Conservation (phyloP, 257 asterid species). For the Ophiorrhiza pumila region DNA sequence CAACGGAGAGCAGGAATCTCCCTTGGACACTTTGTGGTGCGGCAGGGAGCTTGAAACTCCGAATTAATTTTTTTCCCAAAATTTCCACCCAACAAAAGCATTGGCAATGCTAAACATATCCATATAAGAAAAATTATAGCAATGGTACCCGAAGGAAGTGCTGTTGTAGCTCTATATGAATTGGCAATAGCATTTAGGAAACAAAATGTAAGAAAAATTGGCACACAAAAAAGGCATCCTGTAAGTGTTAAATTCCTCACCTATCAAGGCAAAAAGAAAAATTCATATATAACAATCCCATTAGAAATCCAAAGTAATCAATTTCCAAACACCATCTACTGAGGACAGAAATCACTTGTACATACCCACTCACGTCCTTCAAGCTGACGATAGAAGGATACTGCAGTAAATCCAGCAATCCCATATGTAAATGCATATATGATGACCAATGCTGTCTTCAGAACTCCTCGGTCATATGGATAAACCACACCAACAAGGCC, state of each 20-base stretch:
- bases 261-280: slow-evolving; percentile 8
- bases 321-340: not conserved
- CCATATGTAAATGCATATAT: slow-evolving; percentile 17
- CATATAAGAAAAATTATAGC: slow-evolving; percentile 18
- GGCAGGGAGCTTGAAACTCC: slow-evolving; percentile 23
- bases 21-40: slow-evolving; percentile 24
- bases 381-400: slow-evolving; percentile 20
- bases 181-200: slow-evolving; percentile 20
- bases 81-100: slow-evolving; percentile 18
- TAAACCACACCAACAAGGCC: slow-evolving; percentile 1
- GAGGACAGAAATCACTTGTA: not conserved
- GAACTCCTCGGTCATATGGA: slow-evolving; percentile 20
- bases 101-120: slow-evolving; percentile 21
- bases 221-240: slow-evolving; percentile 23
- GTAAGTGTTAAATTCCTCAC: slow-evolving; percentile 15
- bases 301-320: not conserved
- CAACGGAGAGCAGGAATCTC: slow-evolving; percentile 24
- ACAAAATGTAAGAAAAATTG: slow-evolving; percentile 17
- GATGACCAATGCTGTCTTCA: slow-evolving; percentile 13
- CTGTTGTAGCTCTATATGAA: slow-evolving; percentile 20
- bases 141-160: slow-evolving; percentile 23
- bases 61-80: slow-evolving; percentile 13
- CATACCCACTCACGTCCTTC: slow-evolving; percentile 28
- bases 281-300: not conserved
- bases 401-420: slow-evolving; percentile 20